phyloP scores from a whole-genome alignment of 2,329 filamentous ascomycete genomes.

The Aspergillus niger region DNA sequence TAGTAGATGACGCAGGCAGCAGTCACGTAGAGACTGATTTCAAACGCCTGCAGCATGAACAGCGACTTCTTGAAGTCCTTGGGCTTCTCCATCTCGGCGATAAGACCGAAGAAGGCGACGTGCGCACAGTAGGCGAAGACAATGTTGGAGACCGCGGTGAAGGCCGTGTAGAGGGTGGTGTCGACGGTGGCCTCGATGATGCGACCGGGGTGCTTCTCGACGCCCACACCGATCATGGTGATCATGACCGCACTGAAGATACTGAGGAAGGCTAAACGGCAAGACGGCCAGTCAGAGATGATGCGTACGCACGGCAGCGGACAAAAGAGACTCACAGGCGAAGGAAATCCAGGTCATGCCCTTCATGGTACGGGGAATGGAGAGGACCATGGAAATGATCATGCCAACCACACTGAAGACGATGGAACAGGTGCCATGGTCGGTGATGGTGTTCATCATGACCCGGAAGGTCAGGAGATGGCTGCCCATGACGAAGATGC shows the following conservation, averaged over 20 bases:
- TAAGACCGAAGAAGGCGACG: slow-evolving; percentile 67
- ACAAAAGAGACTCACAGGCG: slow-evolving; percentile 44
- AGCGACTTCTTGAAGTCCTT: slow-evolving; percentile 63
- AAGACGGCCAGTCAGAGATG: not conserved
- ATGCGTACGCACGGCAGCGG: not conserved
- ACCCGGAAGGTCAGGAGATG: slow-evolving; percentile 70
- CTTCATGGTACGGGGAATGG: slow-evolving; percentile 64
- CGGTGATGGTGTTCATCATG: slow-evolving; percentile 66
- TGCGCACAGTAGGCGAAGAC: slow-evolving; percentile 38
- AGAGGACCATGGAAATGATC: slow-evolving; percentile 59
- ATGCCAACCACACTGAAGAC: slow-evolving; percentile 63
- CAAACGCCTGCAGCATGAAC: slow-evolving; percentile 58
- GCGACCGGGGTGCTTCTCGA: slow-evolving; percentile 47
- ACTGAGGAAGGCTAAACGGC: slow-evolving; percentile 58
- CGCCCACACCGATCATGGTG: slow-evolving; percentile 66
- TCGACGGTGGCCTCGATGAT: slow-evolving; percentile 42
- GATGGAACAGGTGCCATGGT: slow-evolving; percentile 64
- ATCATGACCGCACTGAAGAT: slow-evolving; percentile 66
- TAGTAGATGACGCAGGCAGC: slow-evolving; percentile 68
- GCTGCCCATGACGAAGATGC: slow-evolving; percentile 70
- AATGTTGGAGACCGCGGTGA: slow-evolving; percentile 42
- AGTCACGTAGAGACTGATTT: slow-evolving; percentile 63
- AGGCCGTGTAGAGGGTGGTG: slow-evolving; percentile 55
- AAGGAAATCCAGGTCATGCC: slow-evolving; percentile 64
- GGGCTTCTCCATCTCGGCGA: slow-evolving; percentile 64